Evolutionary conservation across 768 basidiomycete genomes (phyloP), one percentile per base, ranked within the genome.

Genomic region (Rhizopogon sp.): DNA sequence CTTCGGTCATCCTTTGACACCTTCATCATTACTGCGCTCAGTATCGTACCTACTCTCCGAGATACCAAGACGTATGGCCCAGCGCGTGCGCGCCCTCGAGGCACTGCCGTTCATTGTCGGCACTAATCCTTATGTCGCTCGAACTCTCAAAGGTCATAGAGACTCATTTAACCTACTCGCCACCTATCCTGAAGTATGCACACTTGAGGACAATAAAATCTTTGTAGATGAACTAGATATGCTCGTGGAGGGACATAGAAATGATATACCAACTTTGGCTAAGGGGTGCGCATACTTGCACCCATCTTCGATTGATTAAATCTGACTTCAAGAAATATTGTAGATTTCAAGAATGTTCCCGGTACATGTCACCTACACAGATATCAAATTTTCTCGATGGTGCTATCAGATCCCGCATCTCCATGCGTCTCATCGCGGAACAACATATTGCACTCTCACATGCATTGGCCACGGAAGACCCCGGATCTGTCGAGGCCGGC

Each of bases 181-280:
- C 16, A 84, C 76, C 20, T 82, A 89, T 64, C 82, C 85, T 6
- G 72, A 76, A 1, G 81, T 93, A 52, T 79, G 72, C 31, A 85
- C 77, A 17, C 73, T 90, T 25, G 78, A 82, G 52, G 85, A 90
- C 57, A 95, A 94, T 59, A 74, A 75, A 5, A 66, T 69, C 14
- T 93, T 94, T 60, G 80, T 85, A 0, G 76, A 80, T 49, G 76
- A 83, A 57, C 75, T 95, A n/a, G 80, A 83, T 42, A 75, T 77
- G 37, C 71, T 95, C 17, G 91, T 95, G 3, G 80, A 82, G 56
- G 76, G 79, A 52, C 93, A 95, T 65, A 79, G 87, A 1, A 87
- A 94, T 69, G 93, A 95, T 66, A 90, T 95, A 49, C 92, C 92
- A 1, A 88, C 87, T 13, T 82, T 95, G 81, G 92, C 93, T 3